Evolutionary conservation across 768 basidiomycete species (phyloP), one percentile per base, ranked within the genome.

Genomic region (Tulasnella sp.): DNA sequence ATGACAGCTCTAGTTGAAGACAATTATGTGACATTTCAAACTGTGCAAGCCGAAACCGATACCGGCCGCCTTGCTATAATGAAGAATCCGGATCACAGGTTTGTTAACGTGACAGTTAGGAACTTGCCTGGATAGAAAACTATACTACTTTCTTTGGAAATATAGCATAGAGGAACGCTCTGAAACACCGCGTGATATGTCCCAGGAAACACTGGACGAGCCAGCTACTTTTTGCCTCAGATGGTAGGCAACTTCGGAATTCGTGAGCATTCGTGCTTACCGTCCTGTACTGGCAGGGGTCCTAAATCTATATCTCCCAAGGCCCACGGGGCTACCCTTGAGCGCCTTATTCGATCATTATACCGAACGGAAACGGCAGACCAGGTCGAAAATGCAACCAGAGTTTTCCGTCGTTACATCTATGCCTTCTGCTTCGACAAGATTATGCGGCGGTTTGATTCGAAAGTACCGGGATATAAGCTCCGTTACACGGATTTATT

Each of bases 51-150:
- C 54, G 54, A 54, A n/a, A 54, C 7, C 54, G 54, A 54, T 54
- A 11, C 22, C 5, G 54, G 54, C n/a, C 54, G 54, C 24, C 24
- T 54, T 5, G 54, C 54, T 1, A n/a, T 54, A 9, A n/a, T 54
- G 24, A 54, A 54, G 54, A 54, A 54, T n/a, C 54, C 54, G 54
- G 54, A 54, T 54, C n/a, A 54, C 54, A 54, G 54, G 54, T 54
- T 22, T 1, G 54, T 54, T 4, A 54, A 54, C 6, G n/a, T 54
- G n/a, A n/a, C 54, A 54, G 46, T 14, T 46, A 18, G 7, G 54
- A 54, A n/a, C 54, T n/a, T n/a, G 54, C 24, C n/a, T 54, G 11
- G 3, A 11, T n/a, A 11, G 24, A 22, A n/a, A 54, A 54, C n/a
- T 54, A 7, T 5, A 24, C 24, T 5, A n/a, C 6, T 54, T n/a